Base-by-base conservation (phyloP, 1,139 yeast species). In the Saccharomyces pastorianus region DNA sequence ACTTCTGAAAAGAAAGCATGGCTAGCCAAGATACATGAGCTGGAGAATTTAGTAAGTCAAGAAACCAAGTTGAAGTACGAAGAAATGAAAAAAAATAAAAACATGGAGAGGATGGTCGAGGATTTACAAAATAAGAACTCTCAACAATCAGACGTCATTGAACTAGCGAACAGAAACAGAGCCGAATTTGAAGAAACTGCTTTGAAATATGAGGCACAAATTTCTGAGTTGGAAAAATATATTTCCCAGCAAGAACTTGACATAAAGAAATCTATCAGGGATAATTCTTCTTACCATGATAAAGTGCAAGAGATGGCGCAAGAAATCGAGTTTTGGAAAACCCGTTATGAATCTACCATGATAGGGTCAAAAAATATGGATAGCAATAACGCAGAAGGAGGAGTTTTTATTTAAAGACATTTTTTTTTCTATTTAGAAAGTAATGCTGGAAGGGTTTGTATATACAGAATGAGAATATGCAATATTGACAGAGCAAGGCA, bases 321-420 rank as follows among this genome's bases (percentile, higher is more conserved):
- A 62, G 95, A 88, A 64, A 70, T 85, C 17, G 75, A 80, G 51
- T 83, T 81, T 56, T 82, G 90, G 81, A 80, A 80, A 63, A 74
- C 73, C 49, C 72, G 79, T 56, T 74, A 72, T 58, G 75, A 74
- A 9, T 38, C 44, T 4, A 38, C 44, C 27, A 54, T 59, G 2
- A 44, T 67, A n/a, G 57, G 65, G 0, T 52, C 59, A 3, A 64
- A 63, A 34, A 61, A 62, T 51, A 47, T 17, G 4, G 25, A 38
- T 9, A 17, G n/a, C 5, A 34, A 17, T 6, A 38, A 38, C 53
- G 55, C 32, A 58, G 59, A 1, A 63, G 60, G 17, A 71, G 65
- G 49, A 62, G 67, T 8, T 38, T 38, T 38, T 4, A 38, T 2
- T 17, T 38, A 17, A 17, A 3, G 23, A 17, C 4, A 5, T 13